Percentiles rank a stretch among this genome's conserved stretches.
phyloP scores from a whole-genome alignment of 345 rosid genomes.

The Brassica cretica region DNA sequence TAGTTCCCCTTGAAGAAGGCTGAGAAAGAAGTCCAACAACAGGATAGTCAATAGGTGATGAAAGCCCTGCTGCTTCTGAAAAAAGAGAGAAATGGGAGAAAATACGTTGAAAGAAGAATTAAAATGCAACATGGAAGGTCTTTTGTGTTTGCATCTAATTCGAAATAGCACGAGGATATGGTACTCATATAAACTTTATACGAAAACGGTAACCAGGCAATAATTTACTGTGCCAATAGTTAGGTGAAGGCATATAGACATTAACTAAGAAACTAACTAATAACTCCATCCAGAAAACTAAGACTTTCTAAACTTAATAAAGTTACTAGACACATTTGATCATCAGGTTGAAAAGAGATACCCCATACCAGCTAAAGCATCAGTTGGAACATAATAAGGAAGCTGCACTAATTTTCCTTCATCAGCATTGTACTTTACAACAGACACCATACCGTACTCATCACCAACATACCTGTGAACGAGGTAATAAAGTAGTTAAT shows the following conservation, averaged over 20 bases:
- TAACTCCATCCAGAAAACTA: constrained; percentile 9
- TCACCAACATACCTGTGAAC: constrained; percentile 75
- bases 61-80: constrained; percentile 67
- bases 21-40: constrained; percentile 83
- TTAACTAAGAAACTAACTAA: constrained; percentile 19
- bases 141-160: constrained; percentile 21
- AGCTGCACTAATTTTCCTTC: constrained; percentile 49
- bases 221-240: constrained; percentile 7
- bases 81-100: constrained; percentile 31
- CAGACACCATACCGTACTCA: constrained; percentile 71
- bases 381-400: constrained; percentile 70
- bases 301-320: neutral
- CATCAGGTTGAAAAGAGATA: constrained; percentile 7
- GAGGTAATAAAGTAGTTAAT: constrained; percentile 15
- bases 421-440: constrained; percentile 58
- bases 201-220: constrained; percentile 6
- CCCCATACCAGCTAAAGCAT: constrained; percentile 63
- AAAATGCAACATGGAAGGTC: constrained; percentile 17
- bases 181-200: neutral
- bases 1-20: constrained; percentile 67
- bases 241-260: constrained; percentile 25
- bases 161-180: constrained; percentile 16
- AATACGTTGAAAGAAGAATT: constrained; percentile 20
- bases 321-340: constrained; percentile 13
- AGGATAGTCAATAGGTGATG: constrained; percentile 55